Evolutionary conservation across 2,329 filamentous ascomycete genomes (phyloP).

Genomic region (Setomelanomma holmii): DNA sequence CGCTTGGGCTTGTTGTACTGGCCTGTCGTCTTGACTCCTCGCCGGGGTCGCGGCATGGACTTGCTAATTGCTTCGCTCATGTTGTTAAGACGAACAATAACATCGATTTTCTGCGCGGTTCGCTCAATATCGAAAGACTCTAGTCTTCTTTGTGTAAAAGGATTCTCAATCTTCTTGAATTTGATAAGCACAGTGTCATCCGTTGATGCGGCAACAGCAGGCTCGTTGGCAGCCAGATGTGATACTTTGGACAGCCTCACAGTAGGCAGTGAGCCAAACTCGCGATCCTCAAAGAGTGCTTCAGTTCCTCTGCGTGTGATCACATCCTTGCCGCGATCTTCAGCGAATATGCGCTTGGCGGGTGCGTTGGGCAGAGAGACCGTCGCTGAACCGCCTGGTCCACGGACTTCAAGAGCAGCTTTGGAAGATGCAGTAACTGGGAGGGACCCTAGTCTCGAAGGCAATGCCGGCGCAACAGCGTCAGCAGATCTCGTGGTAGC

Average conservation of each 20-base stretch:
- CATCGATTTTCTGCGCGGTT: constrained; percentile 33
- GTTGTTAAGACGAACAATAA: constrained; percentile 33
- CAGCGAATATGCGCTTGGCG: constrained; percentile 25
- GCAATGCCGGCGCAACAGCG: constrained; percentile 41
- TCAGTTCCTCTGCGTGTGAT: constrained; percentile 52
- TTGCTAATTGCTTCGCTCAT: constrained; percentile 38
- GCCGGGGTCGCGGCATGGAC: constrained; percentile 36
- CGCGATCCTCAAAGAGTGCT: constrained; percentile 54
- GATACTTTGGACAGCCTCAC: constrained; percentile 42
- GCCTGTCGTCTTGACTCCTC: constrained; percentile 19
- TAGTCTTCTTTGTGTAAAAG: constrained; percentile 35
- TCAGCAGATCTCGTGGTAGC: constrained; percentile 15
- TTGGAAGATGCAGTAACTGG: constrained; percentile 73
- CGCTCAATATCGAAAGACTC: constrained; percentile 36
- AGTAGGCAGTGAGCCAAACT: constrained; percentile 56
- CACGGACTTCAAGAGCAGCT: constrained; percentile 60
- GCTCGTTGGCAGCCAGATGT: constrained; percentile 43
- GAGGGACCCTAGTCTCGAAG: constrained; percentile 54
- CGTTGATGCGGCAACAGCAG: constrained; percentile 29
- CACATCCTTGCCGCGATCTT: constrained; percentile 44
- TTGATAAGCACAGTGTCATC: constrained; percentile 26
- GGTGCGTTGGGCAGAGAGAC: constrained; percentile 68
- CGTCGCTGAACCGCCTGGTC: constrained; percentile 62
- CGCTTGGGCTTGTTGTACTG: constrained; percentile 39
- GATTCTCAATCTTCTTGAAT: constrained; percentile 36